A percentile compares a stretch with the other conserved stretches of the same genome.
These are phyloP conservation scores for Trichoderma sp. DNA, from an alignment of 2,329 filamentous ascomycete species.

Conservation along the genomic window DNA sequence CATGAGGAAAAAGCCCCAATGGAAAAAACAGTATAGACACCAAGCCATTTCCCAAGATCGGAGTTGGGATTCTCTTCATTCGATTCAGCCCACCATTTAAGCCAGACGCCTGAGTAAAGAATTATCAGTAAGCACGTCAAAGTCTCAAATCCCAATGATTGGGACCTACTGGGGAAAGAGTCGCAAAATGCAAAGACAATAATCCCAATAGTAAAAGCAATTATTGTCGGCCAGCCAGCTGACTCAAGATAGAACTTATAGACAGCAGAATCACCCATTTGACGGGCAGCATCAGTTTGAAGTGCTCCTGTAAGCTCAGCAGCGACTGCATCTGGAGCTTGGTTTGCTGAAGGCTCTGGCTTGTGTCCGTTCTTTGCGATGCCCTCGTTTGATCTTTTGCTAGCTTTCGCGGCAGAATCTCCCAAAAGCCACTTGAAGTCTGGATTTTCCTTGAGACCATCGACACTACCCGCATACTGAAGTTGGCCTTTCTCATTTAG, in stretches of 20 bases:
- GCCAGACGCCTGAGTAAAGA: slow-evolving; percentile 29
- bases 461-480: slow-evolving; percentile 28
- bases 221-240: not conserved
- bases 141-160: not conserved
- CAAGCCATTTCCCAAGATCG: slow-evolving; percentile 29
- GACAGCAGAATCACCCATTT: not conserved
- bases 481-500: slow-evolving; percentile 30
- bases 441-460: not conserved
- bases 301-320: not conserved
- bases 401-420: not conserved
- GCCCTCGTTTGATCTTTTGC: not conserved
- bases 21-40: slow-evolving; percentile 27
- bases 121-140: not conserved
- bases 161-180: not conserved
- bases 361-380: slow-evolving; percentile 8
- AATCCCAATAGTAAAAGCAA: not conserved
- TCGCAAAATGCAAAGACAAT: not conserved
- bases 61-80: slow-evolving; percentile 28
- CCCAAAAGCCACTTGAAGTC: not conserved
- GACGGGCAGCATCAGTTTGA: not conserved
- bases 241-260: not conserved
- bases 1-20: slow-evolving; percentile 24
- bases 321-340: not conserved
- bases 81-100: slow-evolving; percentile 33
- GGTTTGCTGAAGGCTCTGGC: slow-evolving; percentile 14